Base-by-base conservation (phyloP, 2,329 filamentous ascomycete genomes). In the Curvularia sp. region DNA sequence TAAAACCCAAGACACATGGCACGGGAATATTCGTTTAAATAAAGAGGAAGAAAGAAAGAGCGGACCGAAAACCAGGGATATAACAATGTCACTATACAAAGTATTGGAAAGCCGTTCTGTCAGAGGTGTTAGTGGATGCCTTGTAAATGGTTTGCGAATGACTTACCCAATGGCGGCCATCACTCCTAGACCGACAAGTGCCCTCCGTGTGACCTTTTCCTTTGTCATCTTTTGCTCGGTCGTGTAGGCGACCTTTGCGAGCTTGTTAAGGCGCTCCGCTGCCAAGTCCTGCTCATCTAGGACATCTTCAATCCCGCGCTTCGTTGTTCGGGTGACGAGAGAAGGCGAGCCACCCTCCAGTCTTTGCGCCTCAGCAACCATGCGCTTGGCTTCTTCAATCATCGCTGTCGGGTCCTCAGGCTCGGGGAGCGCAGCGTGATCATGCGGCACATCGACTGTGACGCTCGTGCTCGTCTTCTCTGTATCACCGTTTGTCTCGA, bases 141-240 rank as follows among this genome's bases (percentile, higher is more conserved):
- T 12, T 26, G 20, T 24, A 24, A 24, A 30, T 9, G 10, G 10
- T 18, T 10, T 8, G 9, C 26, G 20, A 28, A 46, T 31, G 15
- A 89, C 93, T 82, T 86, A 98, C 95, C 93, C 93, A 77, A 97
- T 85, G 57, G 91, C 92, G 75, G 97, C 84, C 47, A 92, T 95
- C 57, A 92, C 92, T 62, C 89, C 91, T 53, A 98, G 86, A 58
- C 95, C 94, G 63, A 96, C 85, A 61, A 97, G 82, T 47, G 95
- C 92, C 73, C 93, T 87, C 78, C 89, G 92, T 79, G 92, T 89
- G 65, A 97, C 92, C 72, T 88, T 90, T 79, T 96, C 90, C 80
- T 92, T 93, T 77, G 89, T 89, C 66, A 96, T 77, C 78, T 95
- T 89, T 44, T 90, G 86, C 75, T 95, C 90, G 1, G 92, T 74